Conservation (phyloP, 2,329 filamentous ascomycete genomes). For the Alternaria sp. region DNA sequence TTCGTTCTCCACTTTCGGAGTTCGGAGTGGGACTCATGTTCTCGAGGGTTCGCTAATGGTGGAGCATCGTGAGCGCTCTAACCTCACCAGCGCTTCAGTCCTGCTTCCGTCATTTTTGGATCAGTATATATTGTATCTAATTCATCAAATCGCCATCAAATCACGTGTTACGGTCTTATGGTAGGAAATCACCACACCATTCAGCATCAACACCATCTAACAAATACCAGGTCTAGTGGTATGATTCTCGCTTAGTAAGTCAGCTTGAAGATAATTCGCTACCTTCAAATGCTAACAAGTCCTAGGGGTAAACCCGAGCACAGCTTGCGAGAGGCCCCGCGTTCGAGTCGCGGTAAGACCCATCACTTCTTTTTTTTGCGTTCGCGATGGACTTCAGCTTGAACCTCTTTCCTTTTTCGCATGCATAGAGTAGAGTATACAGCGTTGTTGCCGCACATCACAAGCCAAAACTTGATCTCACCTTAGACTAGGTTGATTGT, state of each 20-base stretch:
- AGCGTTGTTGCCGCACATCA: neutral
- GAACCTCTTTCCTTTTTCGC: too few species aligned
- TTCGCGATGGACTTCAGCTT: neutral
- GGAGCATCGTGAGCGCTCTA: neutral
- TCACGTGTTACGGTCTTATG: conserved; percentile 14
- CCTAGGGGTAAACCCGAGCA: conserved; percentile 16
- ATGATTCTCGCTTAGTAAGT: conserved; percentile 13
- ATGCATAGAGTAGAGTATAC: neutral
- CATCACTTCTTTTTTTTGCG: conserved; percentile 7
- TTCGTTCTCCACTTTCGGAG: neutral
- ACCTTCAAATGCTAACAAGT: neutral
- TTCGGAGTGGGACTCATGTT: neutral
- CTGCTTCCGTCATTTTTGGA: neutral
- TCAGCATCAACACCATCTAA: neutral
- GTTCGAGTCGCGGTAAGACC: conserved; percentile 28
- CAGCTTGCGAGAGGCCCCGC: conserved; percentile 25
- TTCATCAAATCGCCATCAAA: neutral
- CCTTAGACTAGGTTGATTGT: neutral
- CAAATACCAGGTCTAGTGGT: conserved; percentile 15
- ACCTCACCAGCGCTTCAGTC: neutral
- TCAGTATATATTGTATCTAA: fast-evolving
- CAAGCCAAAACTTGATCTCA: too few species aligned
- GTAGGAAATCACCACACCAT: neutral
- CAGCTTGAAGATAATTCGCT: neutral
- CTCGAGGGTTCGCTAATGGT: neutral